Percentiles rank a stretch among this genome's conserved stretches.
These are phyloP conservation scores for Wakefieldia striispora DNA, from an alignment of 768 basidiomycete genomes.

Conservation along the genomic window DNA sequence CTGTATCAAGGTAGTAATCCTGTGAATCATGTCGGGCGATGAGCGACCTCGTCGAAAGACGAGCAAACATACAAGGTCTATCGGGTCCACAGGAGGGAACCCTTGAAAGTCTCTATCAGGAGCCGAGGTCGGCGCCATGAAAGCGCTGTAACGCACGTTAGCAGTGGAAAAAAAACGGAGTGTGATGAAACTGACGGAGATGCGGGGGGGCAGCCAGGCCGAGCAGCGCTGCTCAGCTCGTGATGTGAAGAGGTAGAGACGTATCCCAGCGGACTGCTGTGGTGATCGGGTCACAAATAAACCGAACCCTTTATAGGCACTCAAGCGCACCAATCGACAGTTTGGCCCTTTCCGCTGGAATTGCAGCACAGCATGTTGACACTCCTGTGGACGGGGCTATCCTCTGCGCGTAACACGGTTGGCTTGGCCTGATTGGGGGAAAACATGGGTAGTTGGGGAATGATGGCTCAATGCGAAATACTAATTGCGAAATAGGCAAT, in stretches of 20 bases:
- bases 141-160: constrained; percentile 10
- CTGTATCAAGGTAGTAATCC: constrained; percentile 6
- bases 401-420: constrained; percentile 1
- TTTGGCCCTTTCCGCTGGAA: constrained; percentile 1
- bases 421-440: not conserved
- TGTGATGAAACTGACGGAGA: constrained; percentile 8
- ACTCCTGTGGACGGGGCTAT: constrained; percentile 23
- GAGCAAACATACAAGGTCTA: constrained; percentile 8
- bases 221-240: not conserved
- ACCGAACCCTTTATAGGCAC: constrained; percentile 11
- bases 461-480: not conserved
- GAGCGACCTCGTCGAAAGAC: not conserved
- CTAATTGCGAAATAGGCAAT: not conserved
- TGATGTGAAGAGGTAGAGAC: not conserved
- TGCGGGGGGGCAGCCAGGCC: not conserved
- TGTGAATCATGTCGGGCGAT: not conserved
- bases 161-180: not conserved
- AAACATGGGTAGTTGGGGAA: not conserved
- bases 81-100: not conserved
- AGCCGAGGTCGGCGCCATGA: not conserved
- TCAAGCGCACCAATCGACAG: constrained; percentile 10
- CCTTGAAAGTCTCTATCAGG: not conserved
- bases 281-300: constrained; percentile 6
- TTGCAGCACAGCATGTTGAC: constrained; percentile 15
- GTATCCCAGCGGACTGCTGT: constrained; percentile 5